Conservation (phyloP, 2,329 filamentous ascomycete species). For the Aspergillus carbonarius region DNA sequence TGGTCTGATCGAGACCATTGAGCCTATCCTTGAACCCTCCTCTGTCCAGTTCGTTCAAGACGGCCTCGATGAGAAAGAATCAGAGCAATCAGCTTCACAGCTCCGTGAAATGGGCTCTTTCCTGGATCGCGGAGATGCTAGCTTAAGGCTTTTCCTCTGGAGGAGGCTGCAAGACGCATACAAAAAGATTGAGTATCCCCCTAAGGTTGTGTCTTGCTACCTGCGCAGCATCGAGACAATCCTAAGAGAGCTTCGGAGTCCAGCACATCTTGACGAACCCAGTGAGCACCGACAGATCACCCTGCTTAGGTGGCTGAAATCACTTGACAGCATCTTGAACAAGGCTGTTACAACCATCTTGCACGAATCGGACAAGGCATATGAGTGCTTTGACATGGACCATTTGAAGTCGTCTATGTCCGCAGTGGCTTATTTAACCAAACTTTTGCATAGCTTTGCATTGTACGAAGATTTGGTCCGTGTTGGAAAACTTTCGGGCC, state of each 20-base stretch:
- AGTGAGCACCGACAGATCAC: slow-evolving; percentile 66
- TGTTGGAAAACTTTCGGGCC: slow-evolving; percentile 67
- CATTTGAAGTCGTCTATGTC: slow-evolving; percentile 73
- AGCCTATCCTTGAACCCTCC: slow-evolving; percentile 79
- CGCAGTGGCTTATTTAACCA: slow-evolving; percentile 68
- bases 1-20: slow-evolving; percentile 83
- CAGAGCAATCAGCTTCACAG: slow-evolving; percentile 50
- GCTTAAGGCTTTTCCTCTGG: slow-evolving; percentile 85
- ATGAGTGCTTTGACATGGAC: slow-evolving; percentile 79
- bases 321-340: slow-evolving; percentile 72
- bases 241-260: slow-evolving; percentile 64
- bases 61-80: slow-evolving; percentile 17
- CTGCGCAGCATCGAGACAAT: slow-evolving; percentile 84
- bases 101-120: slow-evolving; percentile 82
- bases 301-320: slow-evolving; percentile 74
- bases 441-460: slow-evolving; percentile 74
- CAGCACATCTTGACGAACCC: slow-evolving; percentile 56
- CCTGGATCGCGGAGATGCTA: slow-evolving; percentile 74
- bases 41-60: slow-evolving; percentile 32
- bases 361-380: slow-evolving; percentile 63
- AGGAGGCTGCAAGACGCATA: slow-evolving; percentile 88
- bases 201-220: slow-evolving; percentile 85
- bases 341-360: slow-evolving; percentile 68
- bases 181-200: slow-evolving; percentile 74
- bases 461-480: slow-evolving; percentile 84